Evolutionary conservation across 441 rosid species (phyloP), one percentile per base, ranked within the genome.

Genomic region (Adansonia gregorii): DNA sequence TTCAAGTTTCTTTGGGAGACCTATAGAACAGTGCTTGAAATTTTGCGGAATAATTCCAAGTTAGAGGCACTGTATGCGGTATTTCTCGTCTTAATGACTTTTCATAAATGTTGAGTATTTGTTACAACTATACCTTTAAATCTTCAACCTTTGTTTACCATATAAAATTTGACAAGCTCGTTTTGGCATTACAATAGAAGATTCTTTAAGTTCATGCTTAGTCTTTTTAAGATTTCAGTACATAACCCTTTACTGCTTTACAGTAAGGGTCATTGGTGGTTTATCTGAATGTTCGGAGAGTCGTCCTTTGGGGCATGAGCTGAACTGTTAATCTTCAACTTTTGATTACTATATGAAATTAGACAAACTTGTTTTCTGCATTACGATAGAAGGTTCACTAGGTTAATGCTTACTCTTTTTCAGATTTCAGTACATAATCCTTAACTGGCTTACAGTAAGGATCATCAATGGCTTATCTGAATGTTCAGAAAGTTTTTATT

Each of bases 1-100:
- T 97, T 97, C 87, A 97, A 97, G 90, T 97, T 97, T 83, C 79
- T 97, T 81, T 97, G 99, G 99, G 99, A 97, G 91, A 94, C 99
- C 2, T 97, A 97, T 81, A 88, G 99, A 82, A 93, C 99, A 1
- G 98, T 97, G 43, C 99, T 97, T 76, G 99, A 97, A 81, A 92
- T 97, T 27, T 80, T 97, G 77, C 82, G 98, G 55, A 97, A 97
- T 88, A 97, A 94, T 87, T 97, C 99, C 19, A 97, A 94, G 93
- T 76, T 94, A 85, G 99, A 97, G 88, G 95, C 95, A 1, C 85
- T 97, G 8, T 97, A 97, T 87, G 98, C 99, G 95, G 99, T 94
- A 92, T 79, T 80, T 84, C 59, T 49, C 17, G 4, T 3, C 63
- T 31, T 35, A 31, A 15, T 31, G 24, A 9, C 63, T 54, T 54